These are phyloP conservation scores for Kalanchoe fedtschenkoi DNA, from an alignment of 164 flowering plant genomes.

Conservation along the genomic window DNA sequence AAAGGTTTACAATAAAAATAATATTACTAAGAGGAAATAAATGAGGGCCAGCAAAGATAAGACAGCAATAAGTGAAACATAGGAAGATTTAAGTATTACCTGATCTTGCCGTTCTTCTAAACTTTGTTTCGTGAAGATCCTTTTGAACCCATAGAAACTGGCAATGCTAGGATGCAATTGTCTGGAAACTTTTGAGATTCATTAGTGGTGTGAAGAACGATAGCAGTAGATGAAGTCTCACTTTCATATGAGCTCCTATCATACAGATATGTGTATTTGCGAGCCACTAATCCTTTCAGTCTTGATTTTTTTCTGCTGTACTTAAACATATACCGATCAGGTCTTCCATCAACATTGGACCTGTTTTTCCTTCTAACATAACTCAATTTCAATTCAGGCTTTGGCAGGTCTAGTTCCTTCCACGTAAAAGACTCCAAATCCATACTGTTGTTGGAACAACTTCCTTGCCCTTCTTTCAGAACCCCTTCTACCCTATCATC, in stretches of 20 bases:
- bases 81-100: background rate
- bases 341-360: background rate
- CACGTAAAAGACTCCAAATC: background rate
- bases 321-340: background rate
- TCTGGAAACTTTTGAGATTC: background rate
- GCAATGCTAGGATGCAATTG: background rate
- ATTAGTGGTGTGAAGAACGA: background rate
- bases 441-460: conserved; percentile 1
- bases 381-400: background rate
- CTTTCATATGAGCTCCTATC: background rate
- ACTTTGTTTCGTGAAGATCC: background rate
- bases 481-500: background rate
- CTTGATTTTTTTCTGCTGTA: background rate
- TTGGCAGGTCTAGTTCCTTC: background rate
- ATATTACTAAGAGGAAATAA: background rate
- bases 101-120: background rate
- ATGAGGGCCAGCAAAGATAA: background rate
- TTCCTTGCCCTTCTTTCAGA: conserved; percentile 4
- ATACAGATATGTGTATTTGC: conserved; percentile 6
- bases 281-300: background rate
- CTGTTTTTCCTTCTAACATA: background rate
- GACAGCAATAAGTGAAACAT: background rate
- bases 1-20: background rate
- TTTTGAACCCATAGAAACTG: background rate
- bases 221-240: background rate